Base-by-base conservation (phyloP, 495 filamentous ascomycete genomes). In the Chaetomidium leptoderma region DNA sequence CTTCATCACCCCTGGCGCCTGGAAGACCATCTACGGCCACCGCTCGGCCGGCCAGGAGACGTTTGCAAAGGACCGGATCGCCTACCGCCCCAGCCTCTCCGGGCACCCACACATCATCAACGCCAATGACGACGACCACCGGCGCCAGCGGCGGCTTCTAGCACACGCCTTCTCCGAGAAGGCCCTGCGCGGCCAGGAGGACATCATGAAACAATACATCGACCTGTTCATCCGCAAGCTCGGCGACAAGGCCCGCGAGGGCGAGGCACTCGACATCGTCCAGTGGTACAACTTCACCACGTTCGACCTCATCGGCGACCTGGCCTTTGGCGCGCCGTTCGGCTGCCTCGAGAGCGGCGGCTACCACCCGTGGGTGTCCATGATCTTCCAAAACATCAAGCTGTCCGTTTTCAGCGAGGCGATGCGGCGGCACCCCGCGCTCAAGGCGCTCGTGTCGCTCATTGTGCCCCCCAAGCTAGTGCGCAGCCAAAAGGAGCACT, bases 291-390 rank as follows among this genome's bases (percentile, higher is more conserved):
- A 82, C 47, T 82, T 68, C 47, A 74, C 71, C 17, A 83, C 81
- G 0, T 85, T 85, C 55, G 82, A 84, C 58, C 66, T 84, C 6
- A 81, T 83, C 42, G 81, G 81, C 2, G 77, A 84, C 59, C 66
- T 85, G 4, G 70, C 74, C 2, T 79, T 84, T 49, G 80, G 81
- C 0, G 71, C 81, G 45, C 65, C 81, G 0, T 80, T 86, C 52
- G 73, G 76, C 8, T 78, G 80, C 37, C 69, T 86, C 13, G 61
- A 66, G 10, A 58, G 50, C 10, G 33, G 56, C 27, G 23, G 55
- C 21, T 74, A 69, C 37, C 67, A 73, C 32, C 67, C 67, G 9
- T 76, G 72, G 72, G 61, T 76, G 21, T 50, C 65, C 6, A 63
- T 66, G 23, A 65, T 74, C 17, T 58, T 58, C 35, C 2, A 49